phyloP scores from a whole-genome alignment of 2,329 filamentous ascomycete species.

The Fusarium protoensiforme region DNA sequence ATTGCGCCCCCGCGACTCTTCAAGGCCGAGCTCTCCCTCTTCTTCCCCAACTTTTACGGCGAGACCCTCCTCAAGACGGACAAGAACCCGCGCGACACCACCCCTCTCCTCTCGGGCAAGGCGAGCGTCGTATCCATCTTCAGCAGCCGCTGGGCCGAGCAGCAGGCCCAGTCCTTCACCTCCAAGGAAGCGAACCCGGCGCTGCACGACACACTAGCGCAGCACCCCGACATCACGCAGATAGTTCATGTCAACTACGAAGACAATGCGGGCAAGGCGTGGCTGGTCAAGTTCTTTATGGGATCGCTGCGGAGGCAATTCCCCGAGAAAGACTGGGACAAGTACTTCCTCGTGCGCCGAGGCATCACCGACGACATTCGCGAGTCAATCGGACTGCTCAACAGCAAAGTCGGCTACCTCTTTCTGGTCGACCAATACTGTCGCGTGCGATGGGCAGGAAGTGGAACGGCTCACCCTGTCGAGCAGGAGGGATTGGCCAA shows the following conservation, averaged over 20 bases:
- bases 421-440: slow-evolving; percentile 91
- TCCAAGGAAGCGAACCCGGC: slow-evolving; percentile 73
- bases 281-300: slow-evolving; percentile 68
- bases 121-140: slow-evolving; percentile 85
- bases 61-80: slow-evolving; percentile 74
- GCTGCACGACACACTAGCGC: slow-evolving; percentile 71
- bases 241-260: slow-evolving; percentile 90
- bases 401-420: slow-evolving; percentile 92
- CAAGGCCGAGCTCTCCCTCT: slow-evolving; percentile 82
- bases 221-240: slow-evolving; percentile 70
- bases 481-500: slow-evolving; percentile 76
- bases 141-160: slow-evolving; percentile 86
- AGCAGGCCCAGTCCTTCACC: slow-evolving; percentile 80
- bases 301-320: slow-evolving; percentile 62
- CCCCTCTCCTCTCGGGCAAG: slow-evolving; percentile 76
- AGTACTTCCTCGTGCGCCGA: slow-evolving; percentile 70
- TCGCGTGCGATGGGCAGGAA: slow-evolving; percentile 94
- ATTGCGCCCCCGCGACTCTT: slow-evolving; percentile 87
- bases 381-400: slow-evolving; percentile 77
- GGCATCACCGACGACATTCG: slow-evolving; percentile 70
- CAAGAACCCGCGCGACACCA: slow-evolving; percentile 73
- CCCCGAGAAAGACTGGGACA: slow-evolving; percentile 64
- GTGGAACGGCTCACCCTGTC: slow-evolving; percentile 72
- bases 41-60: slow-evolving; percentile 92
- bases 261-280: slow-evolving; percentile 77